Evolutionary conservation across 495 filamentous ascomycete genomes (phyloP), one percentile per base, ranked within the genome.

Genomic region (Trichoderma asperelloides): DNA sequence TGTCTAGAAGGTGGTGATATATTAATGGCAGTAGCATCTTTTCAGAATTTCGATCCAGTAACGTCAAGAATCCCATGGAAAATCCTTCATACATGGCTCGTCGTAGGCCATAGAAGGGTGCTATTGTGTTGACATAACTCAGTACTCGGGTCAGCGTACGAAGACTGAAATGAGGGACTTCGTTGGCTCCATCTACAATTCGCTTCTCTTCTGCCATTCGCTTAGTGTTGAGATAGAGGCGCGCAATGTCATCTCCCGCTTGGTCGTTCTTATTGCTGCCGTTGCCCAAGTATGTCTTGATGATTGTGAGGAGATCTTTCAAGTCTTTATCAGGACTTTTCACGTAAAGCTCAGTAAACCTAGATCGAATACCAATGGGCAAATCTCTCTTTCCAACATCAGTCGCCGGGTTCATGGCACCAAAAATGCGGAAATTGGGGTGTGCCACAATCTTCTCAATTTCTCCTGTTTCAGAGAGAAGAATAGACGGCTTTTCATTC

Each of bases 381-480:
- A 99, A 81, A 74, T 98, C 95, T 66, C 91, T 86, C 79, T 98
- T 99, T 40, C 96, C 96, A 67, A 96, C 86, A 81, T 99, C 96
- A 15, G 94, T 98, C 13, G 96, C 94, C 57, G 96, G 96, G 72
- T 99, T 99, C 96, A 99, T 99, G 57, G 95, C 95, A 28, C 91
- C 96, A 76, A 99, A 98, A 28, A 99, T 89, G 40, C 96, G 88
- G 75, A 99, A 99, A 70, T 97, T 86, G 2, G 91, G 89, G 74
- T 99, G 95, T 2, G 93, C 93, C 65, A 88, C 86, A 11, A 98
- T 87, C 55, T 92, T 85, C 74, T 97, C 91, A 28, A 93, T 88
- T 67, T 93, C 90, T 64, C 95, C 96, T 45, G 91, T 92, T 77
- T 99, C 96, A 1, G 92, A 91, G 33, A 99, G 84, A 15, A 97